These are phyloP conservation scores for Pythium guiyangense DNA, from an alignment of 352 stramenopile genomes.

Conservation along the genomic window DNA sequence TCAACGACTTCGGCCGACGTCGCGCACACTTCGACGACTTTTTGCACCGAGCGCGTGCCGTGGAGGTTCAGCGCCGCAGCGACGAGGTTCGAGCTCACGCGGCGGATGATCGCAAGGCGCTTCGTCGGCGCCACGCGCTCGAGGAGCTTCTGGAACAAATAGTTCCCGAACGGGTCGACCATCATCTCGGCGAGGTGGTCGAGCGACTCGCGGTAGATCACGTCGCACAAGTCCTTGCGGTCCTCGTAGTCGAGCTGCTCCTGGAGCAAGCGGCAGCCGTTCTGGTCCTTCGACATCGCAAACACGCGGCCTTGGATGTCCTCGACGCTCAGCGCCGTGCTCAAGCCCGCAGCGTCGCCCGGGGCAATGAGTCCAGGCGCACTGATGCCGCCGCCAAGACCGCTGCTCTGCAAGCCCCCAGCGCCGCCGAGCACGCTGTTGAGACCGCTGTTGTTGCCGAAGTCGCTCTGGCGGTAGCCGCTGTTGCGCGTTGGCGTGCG, in stretches of 20 bases:
- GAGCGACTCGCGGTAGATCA: slow-evolving; percentile 97
- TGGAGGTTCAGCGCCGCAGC: slow-evolving; percentile 97
- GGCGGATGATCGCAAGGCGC: slow-evolving; percentile 90
- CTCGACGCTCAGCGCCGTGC: slow-evolving; percentile 52
- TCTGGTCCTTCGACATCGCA: slow-evolving; percentile 94
- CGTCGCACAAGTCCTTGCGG: slow-evolving; percentile 84
- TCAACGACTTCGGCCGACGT: slow-evolving; percentile 66
- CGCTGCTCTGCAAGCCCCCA: slow-evolving; percentile 6
- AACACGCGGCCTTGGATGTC: slow-evolving; percentile 80
- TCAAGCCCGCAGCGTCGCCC: slow-evolving; percentile 8
- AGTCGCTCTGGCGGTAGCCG: slow-evolving; percentile 5
- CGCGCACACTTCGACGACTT: slow-evolving; percentile 96
- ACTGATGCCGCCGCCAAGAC: slow-evolving; percentile 6
- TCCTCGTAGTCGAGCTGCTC: slow-evolving; percentile 95
- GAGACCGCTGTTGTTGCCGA: slow-evolving; percentile 5
- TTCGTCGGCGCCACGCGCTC: slow-evolving; percentile 92
- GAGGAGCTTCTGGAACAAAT: slow-evolving; percentile 99
- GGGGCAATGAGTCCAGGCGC: background rate
- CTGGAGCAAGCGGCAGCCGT: slow-evolving; percentile 96
- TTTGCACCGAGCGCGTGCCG: slow-evolving; percentile 97
- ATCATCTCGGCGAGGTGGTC: slow-evolving; percentile 96
- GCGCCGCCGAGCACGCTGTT: slow-evolving; percentile 2
- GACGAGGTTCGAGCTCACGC: slow-evolving; percentile 92
- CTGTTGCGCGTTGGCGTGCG: slow-evolving; percentile 7
- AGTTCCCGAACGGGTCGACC: slow-evolving; percentile 99